Conservation (phyloP, 345 rosid genomes). For the Punica granatum region DNA sequence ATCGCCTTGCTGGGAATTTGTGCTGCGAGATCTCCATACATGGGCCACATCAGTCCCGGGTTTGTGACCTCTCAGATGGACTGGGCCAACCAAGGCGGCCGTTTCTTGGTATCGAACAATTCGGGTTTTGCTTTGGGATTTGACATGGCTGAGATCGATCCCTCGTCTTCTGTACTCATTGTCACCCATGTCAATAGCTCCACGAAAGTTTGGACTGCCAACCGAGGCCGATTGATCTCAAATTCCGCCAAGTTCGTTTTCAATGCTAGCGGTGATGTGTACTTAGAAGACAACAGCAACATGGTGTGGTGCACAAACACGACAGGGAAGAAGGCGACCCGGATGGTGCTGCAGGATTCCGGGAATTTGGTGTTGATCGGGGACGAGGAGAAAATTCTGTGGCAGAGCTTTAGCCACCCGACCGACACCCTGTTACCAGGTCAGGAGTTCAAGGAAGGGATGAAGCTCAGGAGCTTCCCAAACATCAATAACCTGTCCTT, state of each 20-base stretch:
- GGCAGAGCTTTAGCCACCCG: constrained; percentile 48
- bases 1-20: constrained; percentile 16
- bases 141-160: constrained; percentile 20
- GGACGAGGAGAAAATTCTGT: constrained; percentile 15
- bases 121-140: constrained; percentile 35
- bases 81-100: constrained; percentile 26
- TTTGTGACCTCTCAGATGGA: constrained; percentile 35
- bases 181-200: constrained; percentile 20
- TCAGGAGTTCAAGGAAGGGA: constrained; percentile 28
- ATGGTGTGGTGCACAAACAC: constrained; percentile 34
- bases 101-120: constrained; percentile 31
- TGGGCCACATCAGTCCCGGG: constrained; percentile 38
- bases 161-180: constrained; percentile 20
- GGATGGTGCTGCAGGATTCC: constrained; percentile 35
- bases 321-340: constrained; percentile 20
- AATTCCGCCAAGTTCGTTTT: constrained; percentile 35
- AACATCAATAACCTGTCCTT: constrained; percentile 6
- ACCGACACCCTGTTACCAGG: constrained; percentile 33
- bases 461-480: constrained; percentile 31
- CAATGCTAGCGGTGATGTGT: constrained; percentile 28
- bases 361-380: constrained; percentile 47
- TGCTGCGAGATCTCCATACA: constrained; percentile 9
- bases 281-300: constrained; percentile 18
- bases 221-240: constrained; percentile 19
- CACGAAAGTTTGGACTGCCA: constrained; percentile 43